Evolutionary conservation across 1,139 yeast species (phyloP).

Genomic region (Torulaspora globosa): DNA sequence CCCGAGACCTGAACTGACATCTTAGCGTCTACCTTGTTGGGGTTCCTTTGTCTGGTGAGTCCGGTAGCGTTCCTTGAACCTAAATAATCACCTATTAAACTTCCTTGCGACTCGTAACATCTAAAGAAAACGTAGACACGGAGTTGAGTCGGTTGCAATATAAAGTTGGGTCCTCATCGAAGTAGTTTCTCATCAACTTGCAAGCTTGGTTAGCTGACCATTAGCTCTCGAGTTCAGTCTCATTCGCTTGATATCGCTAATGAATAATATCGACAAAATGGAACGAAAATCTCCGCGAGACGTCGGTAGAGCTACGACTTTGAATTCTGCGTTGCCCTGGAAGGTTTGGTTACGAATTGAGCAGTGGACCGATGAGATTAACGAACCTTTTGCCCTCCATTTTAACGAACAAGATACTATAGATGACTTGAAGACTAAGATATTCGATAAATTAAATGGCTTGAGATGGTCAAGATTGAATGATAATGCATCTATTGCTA

Average conservation of each 20-base stretch:
- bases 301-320: conserved; percentile 9
- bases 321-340: conserved; percentile 15
- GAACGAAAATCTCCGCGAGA: conserved; percentile 12
- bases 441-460: conserved; percentile 23
- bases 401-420: conserved; percentile 30
- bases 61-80: background rate
- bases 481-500: conserved; percentile 31
- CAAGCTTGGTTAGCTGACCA: background rate
- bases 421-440: conserved; percentile 32
- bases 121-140: background rate
- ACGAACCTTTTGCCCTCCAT: conserved; percentile 28
- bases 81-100: background rate
- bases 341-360: conserved; percentile 29
- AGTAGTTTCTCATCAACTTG: background rate
- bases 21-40: background rate
- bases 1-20: conserved; percentile 1
- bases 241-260: background rate
- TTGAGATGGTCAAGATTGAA: conserved; percentile 28
- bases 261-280: conserved; percentile 10
- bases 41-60: background rate
- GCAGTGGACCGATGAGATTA: conserved; percentile 18
- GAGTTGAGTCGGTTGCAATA: background rate
- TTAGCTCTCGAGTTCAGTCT: background rate
- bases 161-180: background rate
- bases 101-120: background rate